Evolutionary conservation across 108 stramenopile species (phyloP), one percentile per base, ranked within the genome.

Genomic region (Aureococcus anophagefferens): DNA sequence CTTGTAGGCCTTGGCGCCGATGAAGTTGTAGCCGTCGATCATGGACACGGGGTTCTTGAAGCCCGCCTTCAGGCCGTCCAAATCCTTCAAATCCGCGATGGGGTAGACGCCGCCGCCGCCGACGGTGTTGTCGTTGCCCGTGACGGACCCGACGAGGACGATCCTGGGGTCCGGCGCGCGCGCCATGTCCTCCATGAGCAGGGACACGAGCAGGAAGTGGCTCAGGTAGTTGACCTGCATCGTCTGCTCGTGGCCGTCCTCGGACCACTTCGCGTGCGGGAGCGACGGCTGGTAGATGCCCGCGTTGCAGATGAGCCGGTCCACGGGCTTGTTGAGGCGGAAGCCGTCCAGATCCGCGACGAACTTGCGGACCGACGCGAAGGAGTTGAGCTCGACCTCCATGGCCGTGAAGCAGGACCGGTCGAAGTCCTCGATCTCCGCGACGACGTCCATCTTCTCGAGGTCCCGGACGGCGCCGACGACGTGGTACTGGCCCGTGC

Each of bases 1-100:
- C 68, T 93, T 93, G 87, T 93, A 93, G 35, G 92, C 89, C 79
- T 93, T 93, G 72, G 92, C 92, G 32, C 92, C 92, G 78, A 84
- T 85, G 69, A 93, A 93, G 25, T 88, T 88, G 67, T 93, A 91
- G 29, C 92, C 92, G 75, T 93, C 92, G 17, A 89, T 87, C 92
- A 93, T 93, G 46, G 79, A 79, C 76, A 93, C 81, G 29, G 92
- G 92, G 69, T 90, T 91, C 0, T 79, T 80, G 69, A 89, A 89
- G 35, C 92, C 92, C 63, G 85, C 86, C 66, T 89, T 84, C 76
- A 93, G 86, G 37, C 92, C 92, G 51, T 90, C 88, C 36, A 93
- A 75, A 45, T 93, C 80, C 72, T 90, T 87, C 67, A 93, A 72
- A 76, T 93, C 92, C 34, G 92, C 92, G 74, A 91, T 89, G 45